Base-by-base conservation (phyloP, 352 stramenopile genomes). In the Pythium aquatile region DNA sequence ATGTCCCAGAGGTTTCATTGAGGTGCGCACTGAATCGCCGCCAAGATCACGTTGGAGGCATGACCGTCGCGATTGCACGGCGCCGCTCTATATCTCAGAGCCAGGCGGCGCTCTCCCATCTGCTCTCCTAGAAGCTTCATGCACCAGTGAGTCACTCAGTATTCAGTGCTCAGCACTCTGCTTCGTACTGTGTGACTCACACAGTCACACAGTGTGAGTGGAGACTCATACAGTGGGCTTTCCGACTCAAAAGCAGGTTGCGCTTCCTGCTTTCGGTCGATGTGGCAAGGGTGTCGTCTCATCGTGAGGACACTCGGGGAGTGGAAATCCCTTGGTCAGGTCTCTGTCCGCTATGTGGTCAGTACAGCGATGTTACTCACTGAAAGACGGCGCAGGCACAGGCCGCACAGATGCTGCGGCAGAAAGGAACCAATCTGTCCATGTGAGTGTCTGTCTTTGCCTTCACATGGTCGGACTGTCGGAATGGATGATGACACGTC, bases 321-420 rank as follows among this genome's bases (percentile, higher is more conserved):
- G 55, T 30, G 28, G 51, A 26, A 13, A 59, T 37, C 59, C 59
- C 48, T 60, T 20, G 37, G 1, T 28, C 52, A 17, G 29, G 49
- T 54, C 39, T 65, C 42, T 65, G 59, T 40, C 39, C 59, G 24
- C 26, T 28, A 35, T 47, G 49, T 65, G 51, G 59, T 59, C 59
- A 65, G 59, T 47, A 29, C n/a, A n/a, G 5, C 29, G 20, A 26
- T 35, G 53, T 33, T 59, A 40, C 48, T 52, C 37, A 65, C 58
- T 57, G 35, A 57, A 56, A 65, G 52, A 54, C 37, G 29, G 59
- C 11, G 42, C 59, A 65, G 40, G 59, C 49, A 26, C 59, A 58
- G 51, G 59, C 37, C 59, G 55, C 29, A 65, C 59, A 65, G 51
- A 65, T 65, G 51, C 59, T 59, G 26, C 3, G 5, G 49, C 29